Base-by-base conservation (phyloP, 2,329 filamentous ascomycete species). In the Fusarium multiceps region DNA sequence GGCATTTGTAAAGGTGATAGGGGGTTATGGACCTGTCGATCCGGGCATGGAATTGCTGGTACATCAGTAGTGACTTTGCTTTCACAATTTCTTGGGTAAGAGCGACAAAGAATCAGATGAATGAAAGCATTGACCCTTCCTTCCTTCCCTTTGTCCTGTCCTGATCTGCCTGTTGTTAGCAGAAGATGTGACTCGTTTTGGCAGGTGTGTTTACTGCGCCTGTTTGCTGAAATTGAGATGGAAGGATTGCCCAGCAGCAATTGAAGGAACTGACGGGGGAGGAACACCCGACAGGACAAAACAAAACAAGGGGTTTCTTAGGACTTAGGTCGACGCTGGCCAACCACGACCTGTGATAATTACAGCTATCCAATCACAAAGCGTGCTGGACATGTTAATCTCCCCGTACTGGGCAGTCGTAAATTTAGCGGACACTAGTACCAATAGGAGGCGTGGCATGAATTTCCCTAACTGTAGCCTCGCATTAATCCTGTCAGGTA, bases 141-240 rank as follows among this genome's bases (percentile, higher is more conserved):
- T 32, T 46, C 56, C 20, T 43, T 43, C 25, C 10, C 40, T 32
- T 43, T 45, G 20, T 49, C 25, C 43, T 50, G 34, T 37, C 34
- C 34, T 37, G 34, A 18, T n/a, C 18, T 43, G 28, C 25, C 37
- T 27, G 34, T 43, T 43, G 43, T 56, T 59, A 32, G 49, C 20
- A 62, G 23, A 54, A 65, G 51, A 51, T 21, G 43, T 48, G 62
- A 60, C 56, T 63, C 66, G 40, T 71, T 70, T 59, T 59, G 60
- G 64, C 42, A 67, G 66, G 66, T 62, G 59, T 32, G 12, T 21
- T 37, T 45, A 45, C 66, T 48, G 49, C 42, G 45, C 58, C 41
- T 42, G 58, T 21, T 54, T 23, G 42, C 28, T 49, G 45, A 54
- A 57, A 40, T 43, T 54, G 59, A 45, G 48, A 51, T 51, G 49